phyloP scores from a whole-genome alignment of 345 rosid species.

The Pugionium cornutum region DNA sequence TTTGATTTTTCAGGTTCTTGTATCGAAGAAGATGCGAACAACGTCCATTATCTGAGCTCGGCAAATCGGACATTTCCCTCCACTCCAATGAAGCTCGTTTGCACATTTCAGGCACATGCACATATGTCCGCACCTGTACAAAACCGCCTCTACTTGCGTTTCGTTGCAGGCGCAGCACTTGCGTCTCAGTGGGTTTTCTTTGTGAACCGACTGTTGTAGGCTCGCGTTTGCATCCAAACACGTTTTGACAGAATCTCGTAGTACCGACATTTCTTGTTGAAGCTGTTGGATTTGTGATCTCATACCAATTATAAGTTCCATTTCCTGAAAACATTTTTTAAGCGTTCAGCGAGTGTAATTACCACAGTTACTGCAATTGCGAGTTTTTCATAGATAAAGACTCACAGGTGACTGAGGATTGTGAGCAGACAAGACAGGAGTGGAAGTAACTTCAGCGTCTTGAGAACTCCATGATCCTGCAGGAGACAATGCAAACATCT shows the following conservation, averaged over 20 bases:
- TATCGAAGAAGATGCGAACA: conserved; percentile 62
- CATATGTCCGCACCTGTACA: conserved; percentile 94
- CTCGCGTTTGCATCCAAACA: conserved; percentile 62
- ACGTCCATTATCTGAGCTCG: conserved; percentile 76
- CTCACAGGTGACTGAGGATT: conserved; percentile 34
- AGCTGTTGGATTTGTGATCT: conserved; percentile 73
- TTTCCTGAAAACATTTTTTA: conserved; percentile 51
- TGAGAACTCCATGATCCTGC: conserved; percentile 58
- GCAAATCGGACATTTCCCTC: conserved; percentile 76
- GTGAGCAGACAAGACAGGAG: conserved; percentile 20
- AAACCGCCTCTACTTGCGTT: conserved; percentile 65
- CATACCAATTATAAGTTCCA: conserved; percentile 64
- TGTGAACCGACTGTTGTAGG: conserved; percentile 44
- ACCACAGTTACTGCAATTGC: background rate
- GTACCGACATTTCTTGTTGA: conserved; percentile 63
- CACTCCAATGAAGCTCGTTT: conserved; percentile 60
- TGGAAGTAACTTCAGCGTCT: conserved; percentile 47
- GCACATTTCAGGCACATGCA: conserved; percentile 81
- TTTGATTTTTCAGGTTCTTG: conserved; percentile 26
- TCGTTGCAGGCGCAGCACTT: conserved; percentile 71
- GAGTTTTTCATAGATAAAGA: background rate
- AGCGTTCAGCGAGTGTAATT: background rate
- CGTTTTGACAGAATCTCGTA: conserved; percentile 55
- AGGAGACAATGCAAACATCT: conserved; percentile 37
- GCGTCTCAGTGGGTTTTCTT: conserved; percentile 49